A percentile compares a stretch with the other conserved stretches of the same genome.
Evolutionary conservation across 345 rosid species (phyloP).

Genomic region (Geranium rotundifolium): DNA sequence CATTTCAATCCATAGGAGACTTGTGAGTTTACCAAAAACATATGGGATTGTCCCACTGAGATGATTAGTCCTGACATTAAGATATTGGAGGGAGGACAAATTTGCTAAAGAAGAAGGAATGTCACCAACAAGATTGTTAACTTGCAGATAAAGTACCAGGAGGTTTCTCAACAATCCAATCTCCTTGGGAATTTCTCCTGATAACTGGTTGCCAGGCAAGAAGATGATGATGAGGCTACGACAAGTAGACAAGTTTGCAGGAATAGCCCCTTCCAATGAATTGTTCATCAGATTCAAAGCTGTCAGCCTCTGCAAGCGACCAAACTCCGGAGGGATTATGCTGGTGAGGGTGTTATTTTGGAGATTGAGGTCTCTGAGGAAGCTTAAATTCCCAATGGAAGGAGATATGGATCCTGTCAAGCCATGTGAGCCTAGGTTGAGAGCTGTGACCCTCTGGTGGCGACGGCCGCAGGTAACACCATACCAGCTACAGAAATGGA

Average conservation of each 20-base stretch:
- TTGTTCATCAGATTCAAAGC: no score
- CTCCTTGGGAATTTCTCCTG: constrained; percentile 1
- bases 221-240: constrained; percentile 1
- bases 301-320: not conserved
- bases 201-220: constrained; percentile 1
- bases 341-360: not conserved
- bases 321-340: constrained; percentile 7
- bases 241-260: not conserved
- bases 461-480: constrained; percentile 11
- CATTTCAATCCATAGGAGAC: no score
- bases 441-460: constrained; percentile 7
- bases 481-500: constrained; percentile 9
- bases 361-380: constrained; percentile 7
- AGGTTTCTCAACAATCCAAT: constrained; percentile 1
- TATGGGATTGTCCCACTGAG: no score
- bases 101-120: not conserved
- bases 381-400: not conserved
- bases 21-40: no score
- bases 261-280: not conserved
- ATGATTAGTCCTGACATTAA: not conserved
- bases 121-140: not conserved
- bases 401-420: no score
- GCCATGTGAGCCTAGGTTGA: not conserved
- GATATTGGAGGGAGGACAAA: not conserved
- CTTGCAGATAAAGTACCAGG: not conserved